These are phyloP conservation scores for Geosiphon pyriformis DNA, from an alignment of 192 early-diverging fungal genomes.

Conservation along the genomic window DNA sequence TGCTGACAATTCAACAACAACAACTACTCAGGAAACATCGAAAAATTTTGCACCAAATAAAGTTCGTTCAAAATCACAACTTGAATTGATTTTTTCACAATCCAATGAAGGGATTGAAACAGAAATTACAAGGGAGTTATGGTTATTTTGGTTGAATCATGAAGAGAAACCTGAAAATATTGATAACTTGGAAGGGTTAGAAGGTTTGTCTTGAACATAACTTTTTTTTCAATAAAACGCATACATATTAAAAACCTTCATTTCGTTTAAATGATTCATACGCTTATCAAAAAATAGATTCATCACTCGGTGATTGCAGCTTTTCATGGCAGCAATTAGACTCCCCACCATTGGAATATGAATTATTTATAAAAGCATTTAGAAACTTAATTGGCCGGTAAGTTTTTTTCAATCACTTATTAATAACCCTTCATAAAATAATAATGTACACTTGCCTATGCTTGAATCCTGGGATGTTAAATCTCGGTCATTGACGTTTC, in stretches of 20 bases:
- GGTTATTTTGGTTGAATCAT: background rate
- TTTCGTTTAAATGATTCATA: background rate
- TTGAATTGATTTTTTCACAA: too few relatives aligned
- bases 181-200: background rate
- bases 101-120: background rate
- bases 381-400: background rate
- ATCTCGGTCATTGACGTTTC: too few relatives aligned
- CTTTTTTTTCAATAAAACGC: too few relatives aligned
- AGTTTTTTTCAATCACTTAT: background rate
- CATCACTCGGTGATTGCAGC: background rate
- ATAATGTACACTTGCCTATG: too few relatives aligned
- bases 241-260: background rate
- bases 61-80: background rate
- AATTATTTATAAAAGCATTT: background rate
- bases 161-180: background rate
- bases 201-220: background rate
- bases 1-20: background rate
- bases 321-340: background rate
- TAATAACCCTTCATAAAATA: too few relatives aligned
- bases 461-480: too few relatives aligned
- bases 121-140: background rate
- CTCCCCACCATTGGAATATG: background rate
- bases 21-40: background rate
- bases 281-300: background rate
- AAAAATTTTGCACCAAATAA: background rate